These are phyloP conservation scores for Omphalea diandra DNA, from an alignment of 441 rosid species.

Conservation along the genomic window DNA sequence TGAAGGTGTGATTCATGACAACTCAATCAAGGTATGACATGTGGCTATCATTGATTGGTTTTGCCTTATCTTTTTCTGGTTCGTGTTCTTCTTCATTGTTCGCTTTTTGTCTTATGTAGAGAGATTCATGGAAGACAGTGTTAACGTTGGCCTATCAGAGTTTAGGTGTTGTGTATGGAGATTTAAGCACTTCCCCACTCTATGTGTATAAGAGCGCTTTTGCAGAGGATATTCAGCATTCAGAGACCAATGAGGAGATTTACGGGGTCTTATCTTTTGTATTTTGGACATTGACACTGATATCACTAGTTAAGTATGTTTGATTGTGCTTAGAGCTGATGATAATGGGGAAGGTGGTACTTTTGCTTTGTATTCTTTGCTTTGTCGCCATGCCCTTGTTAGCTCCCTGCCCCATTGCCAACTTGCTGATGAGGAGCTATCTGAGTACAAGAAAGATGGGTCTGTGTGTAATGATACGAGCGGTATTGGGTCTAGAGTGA, in stretches of 20 bases:
- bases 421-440: slow-evolving; percentile 74
- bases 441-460: slow-evolving; percentile 60
- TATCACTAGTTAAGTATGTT: slow-evolving; percentile 77
- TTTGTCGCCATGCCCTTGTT: slow-evolving; percentile 80
- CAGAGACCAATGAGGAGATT: slow-evolving; percentile 87
- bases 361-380: slow-evolving; percentile 76
- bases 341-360: slow-evolving; percentile 94
- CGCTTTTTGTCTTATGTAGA: slow-evolving; percentile 41
- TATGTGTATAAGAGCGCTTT: slow-evolving; percentile 81
- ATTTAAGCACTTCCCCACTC: slow-evolving; percentile 84
- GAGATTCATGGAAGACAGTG: slow-evolving; percentile 84
- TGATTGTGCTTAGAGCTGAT: slow-evolving; percentile 80
- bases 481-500: slow-evolving; percentile 27
- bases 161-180: slow-evolving; percentile 89
- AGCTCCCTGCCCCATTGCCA: slow-evolving; percentile 82
- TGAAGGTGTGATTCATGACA: slow-evolving; percentile 43
- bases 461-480: slow-evolving; percentile 25
- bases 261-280: slow-evolving; percentile 80
- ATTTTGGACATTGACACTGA: slow-evolving; percentile 83
- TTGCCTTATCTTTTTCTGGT: neutral
- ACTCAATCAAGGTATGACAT: slow-evolving; percentile 53
- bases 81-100: neutral
- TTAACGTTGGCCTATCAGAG: slow-evolving; percentile 82
- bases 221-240: slow-evolving; percentile 78
- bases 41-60: slow-evolving; percentile 9